phyloP scores from a whole-genome alignment of 305 asterid species.

The Withania somnifera region DNA sequence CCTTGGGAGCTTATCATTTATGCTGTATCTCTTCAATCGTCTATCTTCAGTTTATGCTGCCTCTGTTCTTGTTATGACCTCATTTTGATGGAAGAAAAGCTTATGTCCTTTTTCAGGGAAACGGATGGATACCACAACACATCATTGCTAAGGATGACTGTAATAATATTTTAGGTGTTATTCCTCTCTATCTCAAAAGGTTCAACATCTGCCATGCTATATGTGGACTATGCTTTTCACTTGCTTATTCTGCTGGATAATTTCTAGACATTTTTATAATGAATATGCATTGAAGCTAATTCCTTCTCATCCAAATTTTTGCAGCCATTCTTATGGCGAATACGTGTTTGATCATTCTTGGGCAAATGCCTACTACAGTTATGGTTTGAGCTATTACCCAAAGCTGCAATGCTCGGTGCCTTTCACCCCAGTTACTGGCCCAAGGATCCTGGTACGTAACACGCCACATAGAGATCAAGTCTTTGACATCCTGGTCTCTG shows the following conservation, averaged over 20 bases:
- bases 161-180: slow-evolving; percentile 60
- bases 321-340: slow-evolving; percentile 99
- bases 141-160: slow-evolving; percentile 62
- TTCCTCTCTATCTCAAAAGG: slow-evolving; percentile 98
- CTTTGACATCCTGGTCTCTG: slow-evolving; percentile 79
- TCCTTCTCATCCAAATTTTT: slow-evolving; percentile 17
- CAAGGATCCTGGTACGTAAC: slow-evolving; percentile 84
- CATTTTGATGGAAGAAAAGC: background rate
- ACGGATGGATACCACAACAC: slow-evolving; percentile 94
- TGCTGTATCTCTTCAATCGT: background rate
- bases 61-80: background rate
- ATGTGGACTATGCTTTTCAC: background rate
- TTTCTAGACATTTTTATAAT: background rate
- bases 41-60: background rate
- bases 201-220: slow-evolving; percentile 16
- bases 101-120: slow-evolving; percentile 44
- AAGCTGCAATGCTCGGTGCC: slow-evolving; percentile 87
- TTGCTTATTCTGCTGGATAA: background rate
- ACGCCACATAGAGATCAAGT: slow-evolving; percentile 56
- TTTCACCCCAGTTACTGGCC: slow-evolving; percentile 93
- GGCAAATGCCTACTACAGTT: slow-evolving; percentile 91
- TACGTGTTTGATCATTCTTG: slow-evolving; percentile 97
- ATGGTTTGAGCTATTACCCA: slow-evolving; percentile 84
- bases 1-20: background rate
- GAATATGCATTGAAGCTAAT: background rate